phyloP scores from a whole-genome alignment of 805 yeast species.

The Yarrowia sp. region DNA sequence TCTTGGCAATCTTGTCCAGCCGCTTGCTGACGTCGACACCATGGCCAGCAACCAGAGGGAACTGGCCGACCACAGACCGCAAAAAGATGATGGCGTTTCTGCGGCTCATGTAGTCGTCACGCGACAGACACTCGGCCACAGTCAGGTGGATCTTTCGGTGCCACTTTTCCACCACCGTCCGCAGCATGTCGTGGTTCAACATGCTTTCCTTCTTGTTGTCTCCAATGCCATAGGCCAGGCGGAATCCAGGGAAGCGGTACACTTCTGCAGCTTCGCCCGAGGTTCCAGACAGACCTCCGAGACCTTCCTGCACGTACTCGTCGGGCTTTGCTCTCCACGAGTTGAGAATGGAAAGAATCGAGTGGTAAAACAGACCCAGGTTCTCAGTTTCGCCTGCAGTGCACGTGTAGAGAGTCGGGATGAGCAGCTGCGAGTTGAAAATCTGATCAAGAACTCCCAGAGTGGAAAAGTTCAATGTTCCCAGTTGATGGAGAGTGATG shows the following conservation, averaged over 20 bases:
- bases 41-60: conserved; percentile 73
- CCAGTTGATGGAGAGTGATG: conserved; percentile 56
- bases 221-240: conserved; percentile 39
- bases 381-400: conserved; percentile 84
- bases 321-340: conserved; percentile 54
- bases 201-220: conserved; percentile 42
- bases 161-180: conserved; percentile 59
- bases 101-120: conserved; percentile 74
- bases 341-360: conserved; percentile 58
- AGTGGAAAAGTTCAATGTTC: conserved; percentile 53
- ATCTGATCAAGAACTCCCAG: conserved; percentile 55
- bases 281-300: conserved; percentile 38
- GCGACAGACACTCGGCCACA: conserved; percentile 54
- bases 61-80: conserved; percentile 66
- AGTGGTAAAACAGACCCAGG: conserved; percentile 74
- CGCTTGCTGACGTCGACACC: conserved; percentile 59
- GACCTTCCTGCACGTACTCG: conserved; percentile 48
- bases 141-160: conserved; percentile 59
- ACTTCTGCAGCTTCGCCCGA: conserved; percentile 39
- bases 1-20: conserved; percentile 57
- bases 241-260: conserved; percentile 46
- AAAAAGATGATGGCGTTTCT: conserved; percentile 80
- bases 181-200: conserved; percentile 51
- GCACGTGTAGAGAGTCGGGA: conserved; percentile 68
- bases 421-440: conserved; percentile 58